phyloP scores from a whole-genome alignment of 179 eudicot species.

The Vitellaria paradoxa region DNA sequence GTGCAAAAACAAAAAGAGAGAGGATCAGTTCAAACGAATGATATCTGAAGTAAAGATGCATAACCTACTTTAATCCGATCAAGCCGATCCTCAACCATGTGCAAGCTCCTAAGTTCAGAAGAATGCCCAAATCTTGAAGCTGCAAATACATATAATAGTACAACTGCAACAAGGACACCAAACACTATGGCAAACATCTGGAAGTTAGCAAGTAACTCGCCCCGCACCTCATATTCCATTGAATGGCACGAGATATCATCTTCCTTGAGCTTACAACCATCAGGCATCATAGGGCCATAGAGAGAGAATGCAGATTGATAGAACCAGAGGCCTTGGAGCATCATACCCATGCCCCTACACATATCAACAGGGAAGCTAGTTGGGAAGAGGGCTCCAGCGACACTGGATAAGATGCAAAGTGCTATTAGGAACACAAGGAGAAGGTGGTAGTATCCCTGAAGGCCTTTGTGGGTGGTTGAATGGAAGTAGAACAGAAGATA shows the following conservation, averaged over 20 bases:
- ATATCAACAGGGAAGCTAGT: slow-evolving; percentile 79
- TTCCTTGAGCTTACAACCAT: slow-evolving; percentile 61
- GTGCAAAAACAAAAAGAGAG: not conserved
- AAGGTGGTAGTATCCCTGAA: slow-evolving; percentile 89
- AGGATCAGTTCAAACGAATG: not conserved
- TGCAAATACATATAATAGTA: slow-evolving; percentile 44
- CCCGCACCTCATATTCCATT: slow-evolving; percentile 43
- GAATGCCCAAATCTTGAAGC: slow-evolving; percentile 34
- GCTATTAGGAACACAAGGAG: slow-evolving; percentile 78
- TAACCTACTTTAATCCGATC: slow-evolving; percentile 12
- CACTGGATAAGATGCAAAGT: slow-evolving; percentile 58
- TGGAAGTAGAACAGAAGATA: slow-evolving; percentile 83
- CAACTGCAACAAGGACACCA: slow-evolving; percentile 43
- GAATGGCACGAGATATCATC: slow-evolving; percentile 52
- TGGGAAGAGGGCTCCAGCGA: slow-evolving; percentile 70
- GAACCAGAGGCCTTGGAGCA: slow-evolving; percentile 97
- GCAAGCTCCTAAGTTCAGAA: slow-evolving; percentile 17
- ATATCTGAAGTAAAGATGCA: not conserved
- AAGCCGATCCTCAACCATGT: slow-evolving; percentile 13
- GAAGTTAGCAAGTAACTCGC: slow-evolving; percentile 82
- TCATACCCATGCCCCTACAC: slow-evolving; percentile 61
- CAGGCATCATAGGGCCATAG: slow-evolving; percentile 94
- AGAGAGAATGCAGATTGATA: slow-evolving; percentile 93
- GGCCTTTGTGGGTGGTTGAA: slow-evolving; percentile 84
- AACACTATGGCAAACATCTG: slow-evolving; percentile 73